Evolutionary conservation across 805 yeast genomes (phyloP).

Genomic region (Diddensiella transvaalensis): DNA sequence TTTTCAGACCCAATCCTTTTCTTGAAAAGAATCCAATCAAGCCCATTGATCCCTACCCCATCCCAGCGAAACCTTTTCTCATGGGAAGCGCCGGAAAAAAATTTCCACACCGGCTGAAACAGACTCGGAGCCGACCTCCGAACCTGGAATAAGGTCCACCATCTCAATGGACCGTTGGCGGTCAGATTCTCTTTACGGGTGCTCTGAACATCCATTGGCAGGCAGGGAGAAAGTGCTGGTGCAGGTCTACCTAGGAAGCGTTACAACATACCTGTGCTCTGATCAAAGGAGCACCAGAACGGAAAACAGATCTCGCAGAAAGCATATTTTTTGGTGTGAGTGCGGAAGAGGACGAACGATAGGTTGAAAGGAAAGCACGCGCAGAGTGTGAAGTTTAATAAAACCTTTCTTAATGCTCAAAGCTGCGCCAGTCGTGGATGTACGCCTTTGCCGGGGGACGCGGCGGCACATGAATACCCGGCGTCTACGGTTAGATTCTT

Average conservation of each 20-base stretch:
- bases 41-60: neutral
- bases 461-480: too few relatives aligned
- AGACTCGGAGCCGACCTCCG: neutral
- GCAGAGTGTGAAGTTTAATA: too few relatives aligned
- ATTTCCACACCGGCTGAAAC: neutral
- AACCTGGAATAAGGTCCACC: neutral
- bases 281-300: neutral
- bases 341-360: too few relatives aligned
- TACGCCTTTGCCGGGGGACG: too few relatives aligned
- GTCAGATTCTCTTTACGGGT: too few relatives aligned
- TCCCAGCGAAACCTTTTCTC: neutral
- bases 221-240: neutral
- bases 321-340: neutral
- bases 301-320: constrained; percentile 3
- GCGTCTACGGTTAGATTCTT: too few relatives aligned
- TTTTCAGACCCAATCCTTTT: neutral
- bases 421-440: too few relatives aligned
- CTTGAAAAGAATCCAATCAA: neutral
- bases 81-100: neutral
- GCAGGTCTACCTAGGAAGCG: neutral
- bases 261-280: neutral
- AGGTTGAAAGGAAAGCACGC: neutral
- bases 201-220: too few relatives aligned
- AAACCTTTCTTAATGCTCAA: too few relatives aligned
- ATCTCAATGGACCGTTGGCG: too few relatives aligned